These are phyloP conservation scores for Botrytis cinerea DNA, from an alignment of 2,329 filamentous ascomycete genomes.

Conservation along the genomic window DNA sequence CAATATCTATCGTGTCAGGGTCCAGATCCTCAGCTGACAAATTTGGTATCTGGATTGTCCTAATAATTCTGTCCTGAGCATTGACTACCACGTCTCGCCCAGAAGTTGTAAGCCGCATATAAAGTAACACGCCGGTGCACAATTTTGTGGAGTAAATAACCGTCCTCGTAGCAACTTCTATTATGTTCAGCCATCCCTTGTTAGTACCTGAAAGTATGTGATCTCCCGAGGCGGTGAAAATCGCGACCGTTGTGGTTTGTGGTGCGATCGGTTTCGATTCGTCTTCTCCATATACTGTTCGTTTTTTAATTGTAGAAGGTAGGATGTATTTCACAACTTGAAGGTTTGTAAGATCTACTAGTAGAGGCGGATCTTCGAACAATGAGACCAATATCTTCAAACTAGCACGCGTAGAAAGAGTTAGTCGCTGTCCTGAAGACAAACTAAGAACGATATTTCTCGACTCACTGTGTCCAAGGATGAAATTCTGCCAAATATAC, in stretches of 20 bases:
- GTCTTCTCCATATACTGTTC: constrained; percentile 69
- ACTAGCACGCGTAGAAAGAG: constrained; percentile 48
- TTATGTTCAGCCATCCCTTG: constrained; percentile 95
- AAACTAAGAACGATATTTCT: background rate
- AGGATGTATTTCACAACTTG: constrained; percentile 74
- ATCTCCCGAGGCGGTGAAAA: constrained; percentile 82
- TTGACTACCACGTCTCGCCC: constrained; percentile 90
- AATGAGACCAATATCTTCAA: constrained; percentile 86
- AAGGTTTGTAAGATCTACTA: constrained; percentile 76
- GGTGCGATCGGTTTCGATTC: constrained; percentile 82
- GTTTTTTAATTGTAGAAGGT: constrained; percentile 73
- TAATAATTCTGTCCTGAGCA: constrained; percentile 90
- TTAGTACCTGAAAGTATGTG: constrained; percentile 92
- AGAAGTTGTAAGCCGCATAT: constrained; percentile 79
- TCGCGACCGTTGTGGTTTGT: constrained; percentile 88
- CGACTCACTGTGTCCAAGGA: constrained; percentile 77
- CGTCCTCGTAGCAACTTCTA: constrained; percentile 76
- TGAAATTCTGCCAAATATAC: constrained; percentile 96
- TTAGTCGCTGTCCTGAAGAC: background rate
- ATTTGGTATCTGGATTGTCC: constrained; percentile 88
- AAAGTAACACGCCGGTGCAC: constrained; percentile 83
- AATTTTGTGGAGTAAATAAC: constrained; percentile 90
- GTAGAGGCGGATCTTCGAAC: constrained; percentile 87
- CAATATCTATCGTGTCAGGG: constrained; percentile 81
- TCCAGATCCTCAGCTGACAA: constrained; percentile 69